These are phyloP conservation scores for Solanum phureja DNA, from an alignment of 257 asterid genomes.

Conservation along the genomic window DNA sequence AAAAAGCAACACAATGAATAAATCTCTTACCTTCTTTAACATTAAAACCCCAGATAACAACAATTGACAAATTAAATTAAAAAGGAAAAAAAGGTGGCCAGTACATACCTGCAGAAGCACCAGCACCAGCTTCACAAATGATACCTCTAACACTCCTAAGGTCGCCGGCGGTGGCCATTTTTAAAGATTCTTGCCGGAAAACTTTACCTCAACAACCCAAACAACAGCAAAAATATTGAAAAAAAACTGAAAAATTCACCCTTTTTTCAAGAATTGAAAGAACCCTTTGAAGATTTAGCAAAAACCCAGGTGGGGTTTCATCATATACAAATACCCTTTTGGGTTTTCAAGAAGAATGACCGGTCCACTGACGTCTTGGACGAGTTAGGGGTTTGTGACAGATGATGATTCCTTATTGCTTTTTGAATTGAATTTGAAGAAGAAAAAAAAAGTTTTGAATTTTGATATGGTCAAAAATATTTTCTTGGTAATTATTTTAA, in stretches of 20 bases:
- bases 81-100: neutral
- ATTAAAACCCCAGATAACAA: neutral
- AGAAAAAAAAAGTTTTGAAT: neutral
- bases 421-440: neutral
- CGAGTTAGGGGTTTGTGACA: neutral
- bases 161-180: slow-evolving; percentile 8
- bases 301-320: neutral
- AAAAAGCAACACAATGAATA: neutral
- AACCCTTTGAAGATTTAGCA: neutral
- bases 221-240: neutral
- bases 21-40: neutral
- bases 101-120: slow-evolving; percentile 83
- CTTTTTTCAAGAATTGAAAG: neutral
- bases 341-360: neutral
- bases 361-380: neutral
- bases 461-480: neutral
- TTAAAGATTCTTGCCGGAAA: neutral
- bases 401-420: neutral
- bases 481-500: neutral
- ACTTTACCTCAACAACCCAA: neutral
- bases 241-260: neutral
- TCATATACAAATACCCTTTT: neutral
- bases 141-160: slow-evolving; percentile 42
- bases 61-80: slow-evolving; percentile 27
- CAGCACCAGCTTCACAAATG: slow-evolving; percentile 70